phyloP scores from a whole-genome alignment of 805 yeast genomes.

The Sugiyamaella lignohabitans region DNA sequence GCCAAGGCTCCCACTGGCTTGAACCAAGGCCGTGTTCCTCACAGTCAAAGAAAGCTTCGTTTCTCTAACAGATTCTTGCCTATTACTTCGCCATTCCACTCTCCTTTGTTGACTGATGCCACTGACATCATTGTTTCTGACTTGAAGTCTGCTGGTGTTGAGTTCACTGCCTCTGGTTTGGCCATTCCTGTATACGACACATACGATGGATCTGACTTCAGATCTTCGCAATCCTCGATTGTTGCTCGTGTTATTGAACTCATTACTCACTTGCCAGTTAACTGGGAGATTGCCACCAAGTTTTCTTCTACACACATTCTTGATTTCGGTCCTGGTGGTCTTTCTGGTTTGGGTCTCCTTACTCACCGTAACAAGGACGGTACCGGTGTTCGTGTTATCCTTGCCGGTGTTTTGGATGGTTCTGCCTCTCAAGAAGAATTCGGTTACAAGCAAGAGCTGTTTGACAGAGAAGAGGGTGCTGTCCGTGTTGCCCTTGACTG shows the following conservation, averaged over 20 bases:
- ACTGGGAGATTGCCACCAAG: constrained; percentile 88
- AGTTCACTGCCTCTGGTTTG: constrained; percentile 49
- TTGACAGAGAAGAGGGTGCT: constrained; percentile 57
- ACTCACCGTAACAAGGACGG: constrained; percentile 98
- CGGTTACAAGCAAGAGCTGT: constrained; percentile 93
- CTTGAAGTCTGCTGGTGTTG: constrained; percentile 50
- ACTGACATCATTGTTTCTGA: constrained; percentile 61
- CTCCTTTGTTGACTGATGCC: constrained; percentile 73
- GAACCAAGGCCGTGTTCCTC: constrained; percentile 92
- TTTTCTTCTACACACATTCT: constrained; percentile 80
- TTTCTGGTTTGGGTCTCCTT: constrained; percentile 90
- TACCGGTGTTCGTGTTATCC: constrained; percentile 89
- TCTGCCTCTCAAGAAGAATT: constrained; percentile 68
- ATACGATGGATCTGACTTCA: constrained; percentile 72
- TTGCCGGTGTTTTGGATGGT: constrained; percentile 84
- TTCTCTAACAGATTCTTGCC: constrained; percentile 92
- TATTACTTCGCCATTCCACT: constrained; percentile 95
- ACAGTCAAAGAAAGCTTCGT: constrained; percentile 87
- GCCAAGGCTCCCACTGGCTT: constrained; percentile 91
- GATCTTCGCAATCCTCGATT: constrained; percentile 46
- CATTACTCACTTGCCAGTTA: constrained; percentile 82
- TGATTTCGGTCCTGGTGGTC: constrained; percentile 99
- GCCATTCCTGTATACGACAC: constrained; percentile 90
- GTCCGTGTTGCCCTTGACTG: constrained; percentile 85
- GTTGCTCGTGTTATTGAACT: constrained; percentile 68